phyloP scores from a whole-genome alignment of 768 basidiomycete species.

The Phlegmacium glaucopus region DNA sequence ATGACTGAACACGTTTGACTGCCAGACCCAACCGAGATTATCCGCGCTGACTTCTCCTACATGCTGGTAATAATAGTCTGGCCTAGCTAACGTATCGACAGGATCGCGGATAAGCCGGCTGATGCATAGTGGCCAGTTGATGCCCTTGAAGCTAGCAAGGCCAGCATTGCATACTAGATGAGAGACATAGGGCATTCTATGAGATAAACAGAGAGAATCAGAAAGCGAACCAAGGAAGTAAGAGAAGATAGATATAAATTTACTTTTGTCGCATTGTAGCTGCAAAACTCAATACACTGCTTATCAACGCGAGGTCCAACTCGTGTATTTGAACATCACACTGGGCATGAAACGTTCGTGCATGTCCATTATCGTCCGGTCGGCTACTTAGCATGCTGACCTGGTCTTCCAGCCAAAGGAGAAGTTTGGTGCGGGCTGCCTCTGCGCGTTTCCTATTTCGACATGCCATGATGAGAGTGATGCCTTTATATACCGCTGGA shows the following conservation, averaged over 20 bases:
- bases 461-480: conserved; percentile 82
- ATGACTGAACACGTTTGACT: conserved; percentile 81
- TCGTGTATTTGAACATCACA: conserved; percentile 56
- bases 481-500: conserved; percentile 37
- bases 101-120: conserved; percentile 46
- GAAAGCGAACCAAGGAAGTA: not conserved
- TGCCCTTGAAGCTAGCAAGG: conserved; percentile 49
- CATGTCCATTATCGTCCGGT: conserved; percentile 46
- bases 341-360: conserved; percentile 54
- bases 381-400: conserved; percentile 34
- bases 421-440: conserved; percentile 53
- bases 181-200: conserved; percentile 79
- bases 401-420: conserved; percentile 50
- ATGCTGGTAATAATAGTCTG: conserved; percentile 55
- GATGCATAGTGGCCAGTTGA: conserved; percentile 47
- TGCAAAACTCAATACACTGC: conserved; percentile 61
- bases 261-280: conserved; percentile 53
- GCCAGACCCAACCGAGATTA: conserved; percentile 79
- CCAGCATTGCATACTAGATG: conserved; percentile 84
- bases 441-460: conserved; percentile 63
- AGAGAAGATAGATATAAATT: conserved; percentile 18
- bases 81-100: conserved; percentile 47
- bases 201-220: conserved; percentile 2
- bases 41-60: conserved; percentile 60
- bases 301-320: conserved; percentile 63